Base-by-base conservation (phyloP, 1,139 yeast genomes). In the Geotrichum aggregatum region DNA sequence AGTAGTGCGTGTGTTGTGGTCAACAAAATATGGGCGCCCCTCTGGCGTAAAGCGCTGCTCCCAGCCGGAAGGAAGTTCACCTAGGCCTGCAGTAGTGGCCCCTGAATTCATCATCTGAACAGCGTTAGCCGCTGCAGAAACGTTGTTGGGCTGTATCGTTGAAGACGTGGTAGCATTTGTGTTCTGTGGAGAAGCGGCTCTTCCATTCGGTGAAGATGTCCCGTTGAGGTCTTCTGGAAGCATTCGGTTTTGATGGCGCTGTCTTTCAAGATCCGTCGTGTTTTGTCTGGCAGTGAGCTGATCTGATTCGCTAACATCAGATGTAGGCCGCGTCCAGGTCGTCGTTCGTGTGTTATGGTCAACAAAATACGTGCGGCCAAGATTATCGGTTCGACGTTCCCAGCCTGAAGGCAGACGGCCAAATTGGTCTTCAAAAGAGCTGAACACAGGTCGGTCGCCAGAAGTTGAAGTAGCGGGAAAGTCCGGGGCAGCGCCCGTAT, bases 41-140 rank as follows among this genome's bases (percentile, higher is more conserved):
- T 92, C 98, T 41, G 96, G 96, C 3, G 99, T 92, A 65, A 87
- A 87, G 59, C 99, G 78, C 73, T 92, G 98, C 72, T 92, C 99
- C 99, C 99, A 92, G 38, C 98, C 99, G 13, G 95, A 81, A 8
- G 99, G 99, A 61, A 92, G 77, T 71, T 94, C 98, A 38, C 98
- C 98, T 46, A 94, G 74, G 0, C 98, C 98, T 30, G 95, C 86
- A 3, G 97, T 88, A 1, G 98, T 91, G 21, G 92, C 91, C 34
- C 96, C 96, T 1, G 94, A 79, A 16, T 94, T 68, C 61, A 69
- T 63, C 58, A 67, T 64, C 44, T 63, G 67, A 21, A 68, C 58
- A 11, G 66, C 59, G 26, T 52, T 54, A 33, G 58, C 83, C 1
- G 94, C 92, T 18, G 87, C 83, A 1, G 82, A 79, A 18, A 87